Evolutionary conservation across 139 green algal species (phyloP).

Genomic region (Nannochloris sp.): DNA sequence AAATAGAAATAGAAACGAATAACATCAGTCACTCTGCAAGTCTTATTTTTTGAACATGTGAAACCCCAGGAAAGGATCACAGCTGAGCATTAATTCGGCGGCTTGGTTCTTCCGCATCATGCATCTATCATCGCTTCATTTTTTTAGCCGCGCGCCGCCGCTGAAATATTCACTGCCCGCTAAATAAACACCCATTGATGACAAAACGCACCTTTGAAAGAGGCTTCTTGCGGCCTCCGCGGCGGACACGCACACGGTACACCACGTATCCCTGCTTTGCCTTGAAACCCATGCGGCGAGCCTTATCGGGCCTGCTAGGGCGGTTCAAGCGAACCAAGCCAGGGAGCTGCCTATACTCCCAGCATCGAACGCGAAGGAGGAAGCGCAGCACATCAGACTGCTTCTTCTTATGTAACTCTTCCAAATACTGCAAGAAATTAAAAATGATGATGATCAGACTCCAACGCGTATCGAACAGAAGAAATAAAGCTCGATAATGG

Average conservation of each 20-base stretch:
- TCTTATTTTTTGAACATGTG: no score
- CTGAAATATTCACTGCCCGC: background rate
- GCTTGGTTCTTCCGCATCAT: no score
- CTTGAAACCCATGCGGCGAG: constrained; percentile 94
- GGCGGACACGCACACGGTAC: constrained; percentile 93
- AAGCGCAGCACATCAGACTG: constrained; percentile 99
- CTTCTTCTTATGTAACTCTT: constrained; percentile 98
- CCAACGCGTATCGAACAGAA: no score
- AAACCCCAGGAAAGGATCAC: no score
- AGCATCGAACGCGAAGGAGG: constrained; percentile 96
- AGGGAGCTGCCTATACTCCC: constrained; percentile 97
- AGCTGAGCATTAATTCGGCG: no score
- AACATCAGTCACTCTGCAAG: no score
- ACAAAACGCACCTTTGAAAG: constrained; percentile 76
- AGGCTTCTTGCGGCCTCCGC: constrained; percentile 92
- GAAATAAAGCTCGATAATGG: no score
- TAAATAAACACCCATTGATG: no score
- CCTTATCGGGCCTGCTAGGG: constrained; percentile 95
- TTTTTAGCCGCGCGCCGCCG: background rate
- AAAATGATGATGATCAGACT: background rate
- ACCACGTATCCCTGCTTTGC: constrained; percentile 95
- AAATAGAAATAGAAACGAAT: no score
- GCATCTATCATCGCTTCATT: no score
- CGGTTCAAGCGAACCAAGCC: constrained; percentile 77
- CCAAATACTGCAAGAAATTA: constrained; percentile 80